Conservation (phyloP, 2,329 filamentous ascomycete species). For the Fusarium dlaminii region DNA sequence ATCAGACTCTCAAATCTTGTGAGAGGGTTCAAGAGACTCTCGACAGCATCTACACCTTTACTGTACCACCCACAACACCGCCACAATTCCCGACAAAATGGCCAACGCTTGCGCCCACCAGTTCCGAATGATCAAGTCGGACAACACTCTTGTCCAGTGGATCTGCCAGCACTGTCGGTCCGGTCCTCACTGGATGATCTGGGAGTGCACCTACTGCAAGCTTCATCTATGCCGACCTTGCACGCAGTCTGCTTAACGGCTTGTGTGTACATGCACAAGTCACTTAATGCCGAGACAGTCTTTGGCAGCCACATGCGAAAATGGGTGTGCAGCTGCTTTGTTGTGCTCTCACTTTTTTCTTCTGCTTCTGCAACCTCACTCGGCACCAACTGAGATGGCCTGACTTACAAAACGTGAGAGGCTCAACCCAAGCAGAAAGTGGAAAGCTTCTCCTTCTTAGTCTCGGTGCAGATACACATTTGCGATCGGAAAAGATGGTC, state of each 20-base stretch:
- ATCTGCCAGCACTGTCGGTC: conserved; percentile 71
- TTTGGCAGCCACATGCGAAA: conserved; percentile 27
- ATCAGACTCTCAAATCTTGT: conserved; percentile 37
- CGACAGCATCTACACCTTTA: conserved; percentile 29
- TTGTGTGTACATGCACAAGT: background rate
- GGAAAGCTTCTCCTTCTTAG: conserved; percentile 22
- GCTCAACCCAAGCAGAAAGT: conserved; percentile 23
- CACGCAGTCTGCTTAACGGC: conserved; percentile 51
- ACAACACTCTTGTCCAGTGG: conserved; percentile 73
- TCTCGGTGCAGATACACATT: conserved; percentile 30
- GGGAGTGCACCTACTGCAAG: conserved; percentile 75
- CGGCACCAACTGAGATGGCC: conserved; percentile 20
- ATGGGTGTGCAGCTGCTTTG: conserved; percentile 20
- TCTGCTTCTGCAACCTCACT: background rate
- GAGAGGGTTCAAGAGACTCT: conserved; percentile 28
- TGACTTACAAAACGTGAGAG: conserved; percentile 38
- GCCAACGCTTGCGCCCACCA: conserved; percentile 67
- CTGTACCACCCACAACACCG: conserved; percentile 24
- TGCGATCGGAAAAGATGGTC: conserved; percentile 27
- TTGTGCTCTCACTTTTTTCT: background rate
- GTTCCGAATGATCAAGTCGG: conserved; percentile 74
- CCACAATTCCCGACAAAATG: conserved; percentile 50
- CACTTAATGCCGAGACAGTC: conserved; percentile 24
- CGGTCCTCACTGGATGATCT: conserved; percentile 74
- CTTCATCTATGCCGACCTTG: conserved; percentile 71